Evolutionary conservation across 2,329 filamentous ascomycete genomes (phyloP).

Genomic region (Stagonosporopsis chrysanthemi): DNA sequence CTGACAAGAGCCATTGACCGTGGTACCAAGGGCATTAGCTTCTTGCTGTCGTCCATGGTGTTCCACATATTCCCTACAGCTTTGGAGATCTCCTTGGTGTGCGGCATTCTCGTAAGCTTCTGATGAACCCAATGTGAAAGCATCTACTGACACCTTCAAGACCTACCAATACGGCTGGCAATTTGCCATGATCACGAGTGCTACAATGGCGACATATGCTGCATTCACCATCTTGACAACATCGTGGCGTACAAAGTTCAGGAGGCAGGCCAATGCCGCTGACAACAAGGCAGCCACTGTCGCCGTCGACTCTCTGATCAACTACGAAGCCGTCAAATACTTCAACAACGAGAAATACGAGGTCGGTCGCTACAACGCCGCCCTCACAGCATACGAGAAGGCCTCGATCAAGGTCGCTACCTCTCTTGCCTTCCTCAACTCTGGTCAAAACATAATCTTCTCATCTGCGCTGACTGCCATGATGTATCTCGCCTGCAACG

Average conservation of each 20-base stretch:
- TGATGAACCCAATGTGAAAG: not conserved
- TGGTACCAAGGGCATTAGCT: slow-evolving; percentile 98
- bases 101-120: slow-evolving; percentile 76
- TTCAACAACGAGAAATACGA: slow-evolving; percentile 99
- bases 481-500: slow-evolving; percentile 97
- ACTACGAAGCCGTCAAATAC: slow-evolving; percentile 99
- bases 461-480: slow-evolving; percentile 91
- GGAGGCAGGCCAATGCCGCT: slow-evolving; percentile 92
- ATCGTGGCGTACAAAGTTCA: slow-evolving; percentile 95
- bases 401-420: slow-evolving; percentile 97
- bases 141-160: slow-evolving; percentile 43
- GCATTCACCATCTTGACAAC: slow-evolving; percentile 98
- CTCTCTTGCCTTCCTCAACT: slow-evolving; percentile 90
- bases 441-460: slow-evolving; percentile 96
- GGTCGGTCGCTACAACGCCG: slow-evolving; percentile 86
- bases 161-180: slow-evolving; percentile 94
- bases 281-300: slow-evolving; percentile 96
- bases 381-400: slow-evolving; percentile 84
- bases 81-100: slow-evolving; percentile 93
- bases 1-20: slow-evolving; percentile 93
- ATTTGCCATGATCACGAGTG: slow-evolving; percentile 88
- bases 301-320: slow-evolving; percentile 95
- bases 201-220: slow-evolving; percentile 92
- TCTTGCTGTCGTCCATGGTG: slow-evolving; percentile 95
- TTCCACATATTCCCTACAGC: slow-evolving; percentile 96